Evolutionary conservation across 2,329 filamentous ascomycete genomes (phyloP), one percentile per base, ranked within the genome.

Genomic region (Coniochaeta prunicola): DNA sequence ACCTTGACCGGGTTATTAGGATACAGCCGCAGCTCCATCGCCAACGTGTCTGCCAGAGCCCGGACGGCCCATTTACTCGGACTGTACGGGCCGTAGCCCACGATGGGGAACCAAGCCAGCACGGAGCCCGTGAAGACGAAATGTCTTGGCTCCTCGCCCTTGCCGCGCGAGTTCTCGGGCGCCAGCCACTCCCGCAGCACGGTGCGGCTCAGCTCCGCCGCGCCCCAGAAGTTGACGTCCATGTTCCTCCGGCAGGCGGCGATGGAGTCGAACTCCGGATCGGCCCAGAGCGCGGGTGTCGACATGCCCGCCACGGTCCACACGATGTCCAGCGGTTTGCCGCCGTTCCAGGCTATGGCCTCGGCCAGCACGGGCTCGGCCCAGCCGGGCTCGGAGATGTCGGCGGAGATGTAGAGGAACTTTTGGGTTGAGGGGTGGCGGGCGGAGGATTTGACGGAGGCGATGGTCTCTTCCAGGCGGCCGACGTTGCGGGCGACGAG

Each of bases 141-240:
- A 73, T 97, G 93, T 58, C 88, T 84, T 10, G 87, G 78, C 62
- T 81, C 75, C 5, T 74, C 66, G 55, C 78, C 72, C 36, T 77
- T 67, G 9, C 77, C 71, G 4, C 72, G 73, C 10, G 45, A 59
- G 58, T 64, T 66, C n/a, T 73, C 72, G 13, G 79, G 77, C 3
- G 76, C 74, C 50, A 92, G 82, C 93, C 93, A 97, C 61, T 83
- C 80, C 57, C 81, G 82, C 61, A 97, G 76, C 19, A 89, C 85
- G 21, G 90, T 86, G 70, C 96, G 91, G 38, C 91, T 88, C 75
- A 96, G 90, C 71, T 96, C 94, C 42, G 88, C 88, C 31, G 87
- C 86, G 55, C 91, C 90, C 81, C 88, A 96, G 77, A 91, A 97
- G 75, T 97, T 93, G 65, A 93, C 83, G 69, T 96, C 91, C 91